These are phyloP conservation scores for Nakaseomyces delphensis DNA, from an alignment of 1,139 yeast genomes.

Conservation along the genomic window DNA sequence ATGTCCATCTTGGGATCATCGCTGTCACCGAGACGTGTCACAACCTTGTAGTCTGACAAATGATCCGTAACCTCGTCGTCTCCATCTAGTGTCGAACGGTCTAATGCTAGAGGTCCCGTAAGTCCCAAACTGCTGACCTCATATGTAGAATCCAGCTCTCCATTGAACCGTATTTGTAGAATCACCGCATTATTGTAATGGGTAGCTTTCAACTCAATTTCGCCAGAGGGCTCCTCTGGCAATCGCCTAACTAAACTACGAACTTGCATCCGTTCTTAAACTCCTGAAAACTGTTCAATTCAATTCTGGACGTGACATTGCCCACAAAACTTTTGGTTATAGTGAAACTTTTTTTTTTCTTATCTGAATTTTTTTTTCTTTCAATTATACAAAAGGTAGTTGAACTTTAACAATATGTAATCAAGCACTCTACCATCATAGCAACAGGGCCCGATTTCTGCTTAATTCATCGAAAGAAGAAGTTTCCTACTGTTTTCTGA, in stretches of 20 bases:
- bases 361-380: too few relatives aligned
- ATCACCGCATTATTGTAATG: conserved; percentile 30
- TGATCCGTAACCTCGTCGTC: conserved; percentile 16
- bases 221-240: conserved; percentile 11
- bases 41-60: conserved; percentile 25
- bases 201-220: conserved; percentile 13
- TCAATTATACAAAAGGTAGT: too few relatives aligned
- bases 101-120: conserved; percentile 16
- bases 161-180: conserved; percentile 32
- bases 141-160: conserved; percentile 37
- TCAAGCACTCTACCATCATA: too few relatives aligned
- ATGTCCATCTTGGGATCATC: conserved; percentile 28
- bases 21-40: conserved; percentile 26
- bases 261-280: neutral
- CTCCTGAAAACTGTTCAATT: too few relatives aligned
- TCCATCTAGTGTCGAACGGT: neutral
- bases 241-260: conserved; percentile 6
- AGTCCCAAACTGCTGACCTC: conserved; percentile 29
- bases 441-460: neutral
- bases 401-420: too few relatives aligned
- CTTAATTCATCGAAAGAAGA: neutral
- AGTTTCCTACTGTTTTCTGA: too few relatives aligned
- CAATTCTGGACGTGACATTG: too few relatives aligned
- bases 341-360: too few relatives aligned
- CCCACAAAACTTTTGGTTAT: too few relatives aligned